Conservation (phyloP, 768 basidiomycete species). For the Boletus pseudopeckii region DNA sequence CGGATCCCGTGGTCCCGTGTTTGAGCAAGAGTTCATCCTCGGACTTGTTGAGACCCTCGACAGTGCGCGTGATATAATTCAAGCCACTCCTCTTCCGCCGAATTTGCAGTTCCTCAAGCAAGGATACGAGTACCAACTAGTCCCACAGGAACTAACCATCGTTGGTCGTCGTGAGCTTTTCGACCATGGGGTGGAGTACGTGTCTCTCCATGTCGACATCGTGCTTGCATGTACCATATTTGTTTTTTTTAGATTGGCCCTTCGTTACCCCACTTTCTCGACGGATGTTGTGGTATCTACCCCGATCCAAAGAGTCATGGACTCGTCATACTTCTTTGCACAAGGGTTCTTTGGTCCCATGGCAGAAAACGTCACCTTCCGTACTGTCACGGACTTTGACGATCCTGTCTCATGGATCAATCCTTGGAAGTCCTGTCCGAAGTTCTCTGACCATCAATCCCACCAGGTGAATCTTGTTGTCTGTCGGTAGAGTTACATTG, state of each 20-base stretch:
- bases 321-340: slow-evolving; percentile 41
- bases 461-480: slow-evolving; percentile 3
- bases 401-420: slow-evolving; percentile 41
- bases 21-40: slow-evolving; percentile 31
- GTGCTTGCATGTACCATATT: neutral
- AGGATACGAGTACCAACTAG: slow-evolving; percentile 34
- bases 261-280: slow-evolving; percentile 22
- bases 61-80: slow-evolving; percentile 21
- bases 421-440: slow-evolving; percentile 38
- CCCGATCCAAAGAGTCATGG: slow-evolving; percentile 29
- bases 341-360: slow-evolving; percentile 37
- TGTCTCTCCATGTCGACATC: neutral
- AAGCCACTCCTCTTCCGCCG: slow-evolving; percentile 29
- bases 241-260: slow-evolving; percentile 13
- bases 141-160: slow-evolving; percentile 36
- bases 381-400: slow-evolving; percentile 32
- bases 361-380: slow-evolving; percentile 27
- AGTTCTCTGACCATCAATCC: slow-evolving; percentile 2
- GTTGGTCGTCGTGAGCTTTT: slow-evolving; percentile 39
- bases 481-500: neutral
- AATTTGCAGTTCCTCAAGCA: slow-evolving; percentile 36
- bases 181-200: slow-evolving; percentile 38
- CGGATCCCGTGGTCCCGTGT: slow-evolving; percentile 37
- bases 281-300: slow-evolving; percentile 18
- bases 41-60: slow-evolving; percentile 34